Base-by-base conservation (phyloP, 1,284 basidiomycete genomes). In the Puccinia hordei region DNA sequence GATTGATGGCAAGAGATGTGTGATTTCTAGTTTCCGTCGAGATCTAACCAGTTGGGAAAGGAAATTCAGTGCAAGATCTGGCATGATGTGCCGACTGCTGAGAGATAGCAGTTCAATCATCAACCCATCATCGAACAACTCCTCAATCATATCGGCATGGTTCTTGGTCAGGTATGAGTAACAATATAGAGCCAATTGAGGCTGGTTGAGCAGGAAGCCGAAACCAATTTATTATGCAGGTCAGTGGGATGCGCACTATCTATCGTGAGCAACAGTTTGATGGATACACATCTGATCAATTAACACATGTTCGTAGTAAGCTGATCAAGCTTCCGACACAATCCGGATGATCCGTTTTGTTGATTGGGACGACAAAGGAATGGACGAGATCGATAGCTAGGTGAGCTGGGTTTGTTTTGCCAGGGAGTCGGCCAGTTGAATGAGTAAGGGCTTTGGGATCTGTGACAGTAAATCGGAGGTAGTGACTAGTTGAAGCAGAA, bases 81-180 rank as follows among this genome's bases (percentile, higher is more conserved):
- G 57, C 35, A 63, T 33, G 24, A 49, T 63, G 38, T 75, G 73
- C 10, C 73, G 73, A 49, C 55, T 46, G 24, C 51, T 30, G 4
- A 75, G 53, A 13, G 41, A 63, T 10, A 75, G 22, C 13, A 75
- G 38, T n/a, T 57, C 59, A 30, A 75, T 35, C 33, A 63, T 30
- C 38, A 75, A 46, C 4, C 73, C 73, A 24, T 75, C 73, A n/a
- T 75, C 73, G 10, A 75, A 24, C 24, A 46, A n/a, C 8, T 75
- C 30, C 24, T 38, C n/a, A 3, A 75, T 44, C 38, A n/a, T 19
- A 9, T 75, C 41, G 15, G 24, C n/a, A 75, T 75, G 73, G 22
- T 46, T 12, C 3, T 59, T 46, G 2, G 73, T 44, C 15, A 75
- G 57, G 38, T 75, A 63, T 10, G 55, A 63, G 38, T 75, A 75